Evolutionary conservation across 2,329 filamentous ascomycete genomes (phyloP), one percentile per base, ranked within the genome.

Genomic region (Parasarocladium wereldwijsianum): DNA sequence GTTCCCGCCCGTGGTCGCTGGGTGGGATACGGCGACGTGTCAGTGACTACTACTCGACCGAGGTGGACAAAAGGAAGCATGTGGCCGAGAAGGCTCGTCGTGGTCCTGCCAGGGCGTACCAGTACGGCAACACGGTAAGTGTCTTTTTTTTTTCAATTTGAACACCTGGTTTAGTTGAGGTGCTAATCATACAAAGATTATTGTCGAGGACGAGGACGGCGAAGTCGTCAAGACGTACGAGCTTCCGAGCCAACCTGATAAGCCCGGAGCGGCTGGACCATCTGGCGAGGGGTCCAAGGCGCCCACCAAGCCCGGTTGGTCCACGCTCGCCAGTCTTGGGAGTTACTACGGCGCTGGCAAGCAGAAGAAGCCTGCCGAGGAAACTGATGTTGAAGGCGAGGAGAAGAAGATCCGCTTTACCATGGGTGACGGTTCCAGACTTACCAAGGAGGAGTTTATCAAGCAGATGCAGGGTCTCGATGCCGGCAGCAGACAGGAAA

Each of bases 221-320:
- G 83, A 92, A 48, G 83, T 92, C 18, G 69, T 92, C 47, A 86
- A 86, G 57, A 75, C 81, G 33, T 86, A 85, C 46, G 76, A 86
- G 38, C 66, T 87, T 17, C 76, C 78, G 1, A 56, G 64, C 0
- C 52, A 68, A 16, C n/a, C n/a, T n/a, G n/a, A n/a, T n/a, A 70
- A 64, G 37, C 36, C 40, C 0, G 31, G 49, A 8, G 40, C 45
- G 6, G 43, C 40, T 9, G 35, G 41, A 4, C 38, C 43, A 6
- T 40, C 45, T 7, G 19, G 19, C 19, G 8, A 21, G 19, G 19
- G 19, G 8, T 8, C 19, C 8, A 21, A 21, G 19, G 19, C 20
- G 8, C n/a, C 25, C 40, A 34, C 17, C 15, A 19, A 29, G n/a
- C 17, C 26, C 12, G 13, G 17, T 6, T 29, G 17, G 16, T 21